Evolutionary conservation across 768 basidiomycete genomes (phyloP).

Genomic region (Lactarius trivialis): DNA sequence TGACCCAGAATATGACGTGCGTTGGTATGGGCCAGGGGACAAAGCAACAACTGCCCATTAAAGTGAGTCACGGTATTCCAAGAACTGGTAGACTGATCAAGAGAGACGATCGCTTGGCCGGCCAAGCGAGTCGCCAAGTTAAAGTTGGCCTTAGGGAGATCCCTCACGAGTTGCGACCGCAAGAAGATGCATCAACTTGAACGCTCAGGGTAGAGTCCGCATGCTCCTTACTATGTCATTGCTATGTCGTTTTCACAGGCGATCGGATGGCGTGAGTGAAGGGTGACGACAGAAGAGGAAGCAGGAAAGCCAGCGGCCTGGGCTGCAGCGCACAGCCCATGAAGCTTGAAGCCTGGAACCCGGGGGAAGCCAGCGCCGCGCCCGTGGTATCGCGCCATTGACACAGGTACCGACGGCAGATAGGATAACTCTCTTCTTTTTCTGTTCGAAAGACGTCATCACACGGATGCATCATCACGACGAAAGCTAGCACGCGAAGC

Average conservation of each 20-base stretch:
- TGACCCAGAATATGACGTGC: neutral
- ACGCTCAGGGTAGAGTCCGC: neutral
- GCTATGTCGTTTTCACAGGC: neutral
- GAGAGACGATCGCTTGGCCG: neutral
- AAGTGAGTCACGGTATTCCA: neutral
- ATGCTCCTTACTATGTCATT: neutral
- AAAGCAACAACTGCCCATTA: neutral
- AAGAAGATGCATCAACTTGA: neutral
- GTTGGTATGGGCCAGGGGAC: neutral
- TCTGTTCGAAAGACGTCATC: neutral
- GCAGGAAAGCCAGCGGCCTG: neutral
- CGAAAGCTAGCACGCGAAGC: neutral
- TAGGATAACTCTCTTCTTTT: neutral
- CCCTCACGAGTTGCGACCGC: neutral
- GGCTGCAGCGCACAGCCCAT: neutral
- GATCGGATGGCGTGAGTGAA: neutral
- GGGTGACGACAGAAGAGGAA: neutral
- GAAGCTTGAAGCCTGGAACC: neutral
- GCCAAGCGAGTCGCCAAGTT: neutral
- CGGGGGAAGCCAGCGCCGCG: neutral
- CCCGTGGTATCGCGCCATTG: neutral
- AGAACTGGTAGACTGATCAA: neutral
- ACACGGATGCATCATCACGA: neutral
- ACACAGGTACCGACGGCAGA: neutral
- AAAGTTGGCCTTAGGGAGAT: neutral